A percentile compares a stretch with the other conserved stretches of the same genome.
These are phyloP conservation scores for Strigomonas culicis DNA, from an alignment of 208 protist species.

Conservation along the genomic window DNA sequence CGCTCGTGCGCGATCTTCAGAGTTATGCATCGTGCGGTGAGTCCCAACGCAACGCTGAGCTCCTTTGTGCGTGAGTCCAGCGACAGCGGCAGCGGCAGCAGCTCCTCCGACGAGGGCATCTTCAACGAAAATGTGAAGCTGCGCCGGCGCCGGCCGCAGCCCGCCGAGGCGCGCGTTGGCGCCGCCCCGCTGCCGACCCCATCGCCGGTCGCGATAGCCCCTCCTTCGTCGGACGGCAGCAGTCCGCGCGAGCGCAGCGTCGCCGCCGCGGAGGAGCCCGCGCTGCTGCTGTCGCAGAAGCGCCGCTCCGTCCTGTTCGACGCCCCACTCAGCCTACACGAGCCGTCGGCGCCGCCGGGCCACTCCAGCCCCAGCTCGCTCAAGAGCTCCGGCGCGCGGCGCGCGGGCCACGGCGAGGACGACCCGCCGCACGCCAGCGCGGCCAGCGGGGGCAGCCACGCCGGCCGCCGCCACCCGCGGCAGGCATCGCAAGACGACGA, in stretches of 20 bases:
- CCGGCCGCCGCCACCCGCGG: neutral
- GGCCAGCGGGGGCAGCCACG: neutral
- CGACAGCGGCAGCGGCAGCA: slow-evolving; percentile 9
- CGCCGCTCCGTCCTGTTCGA: neutral
- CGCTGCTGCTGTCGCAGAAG: too few relatives aligned
- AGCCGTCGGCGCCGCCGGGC: neutral
- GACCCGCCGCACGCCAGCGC: neutral
- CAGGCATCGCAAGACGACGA: neutral
- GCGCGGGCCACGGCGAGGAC: neutral
- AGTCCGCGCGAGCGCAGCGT: neutral
- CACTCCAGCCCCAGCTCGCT: neutral
- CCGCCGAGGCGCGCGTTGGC: too few relatives aligned
- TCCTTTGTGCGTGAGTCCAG: too few relatives aligned
- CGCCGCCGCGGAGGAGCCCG: neutral
- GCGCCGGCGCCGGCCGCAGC: neutral
- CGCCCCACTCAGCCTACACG: neutral
- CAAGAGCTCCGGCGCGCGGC: neutral
- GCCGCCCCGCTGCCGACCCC: too few relatives aligned
- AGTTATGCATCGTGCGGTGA: too few relatives aligned
- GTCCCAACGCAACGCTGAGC: too few relatives aligned
- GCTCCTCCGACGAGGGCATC: slow-evolving; percentile 23
- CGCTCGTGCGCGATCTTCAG: neutral
- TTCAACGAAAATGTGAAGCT: slow-evolving; percentile 21
- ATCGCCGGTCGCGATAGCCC: neutral
- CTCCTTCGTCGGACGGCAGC: neutral